A percentile compares a stretch with the other conserved stretches of the same genome.
Conservation (phyloP, 305 asterid genomes). For the Striga hermonthica region DNA sequence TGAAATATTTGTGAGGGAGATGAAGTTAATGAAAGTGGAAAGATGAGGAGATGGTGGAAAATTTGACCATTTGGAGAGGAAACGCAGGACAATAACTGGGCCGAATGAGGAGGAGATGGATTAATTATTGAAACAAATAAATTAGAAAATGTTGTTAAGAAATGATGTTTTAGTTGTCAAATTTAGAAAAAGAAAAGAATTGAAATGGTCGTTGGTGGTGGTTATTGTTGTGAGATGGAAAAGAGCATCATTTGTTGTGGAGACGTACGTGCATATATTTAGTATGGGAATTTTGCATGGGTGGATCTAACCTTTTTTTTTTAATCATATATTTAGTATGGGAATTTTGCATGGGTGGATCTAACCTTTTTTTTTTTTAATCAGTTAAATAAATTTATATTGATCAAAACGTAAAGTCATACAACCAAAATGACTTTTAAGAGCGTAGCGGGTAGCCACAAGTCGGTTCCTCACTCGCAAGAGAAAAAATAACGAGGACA, state of each 20-base stretch:
- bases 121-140: neutral
- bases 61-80: neutral
- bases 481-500: too few species aligned
- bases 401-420: too few species aligned
- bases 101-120: neutral
- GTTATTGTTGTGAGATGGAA: slow-evolving; percentile 30
- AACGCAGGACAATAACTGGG: neutral
- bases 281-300: too few species aligned
- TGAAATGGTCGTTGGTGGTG: slow-evolving; percentile 41
- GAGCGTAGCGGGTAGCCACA: too few species aligned
- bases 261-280: slow-evolving; percentile 28
- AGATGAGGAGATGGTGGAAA: neutral
- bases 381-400: too few species aligned
- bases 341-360: too few species aligned
- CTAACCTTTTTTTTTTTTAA: too few species aligned
- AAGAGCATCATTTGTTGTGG: slow-evolving; percentile 3
- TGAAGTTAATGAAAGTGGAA: neutral
- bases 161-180: neutral
- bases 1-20: neutral
- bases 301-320: too few species aligned
- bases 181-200: neutral
- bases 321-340: too few species aligned
- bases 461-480: too few species aligned
- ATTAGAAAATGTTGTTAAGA: slow-evolving; percentile 23
- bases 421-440: too few species aligned